Conservation (phyloP, 2,329 filamentous ascomycete species). For the Apiospora saccharicola region DNA sequence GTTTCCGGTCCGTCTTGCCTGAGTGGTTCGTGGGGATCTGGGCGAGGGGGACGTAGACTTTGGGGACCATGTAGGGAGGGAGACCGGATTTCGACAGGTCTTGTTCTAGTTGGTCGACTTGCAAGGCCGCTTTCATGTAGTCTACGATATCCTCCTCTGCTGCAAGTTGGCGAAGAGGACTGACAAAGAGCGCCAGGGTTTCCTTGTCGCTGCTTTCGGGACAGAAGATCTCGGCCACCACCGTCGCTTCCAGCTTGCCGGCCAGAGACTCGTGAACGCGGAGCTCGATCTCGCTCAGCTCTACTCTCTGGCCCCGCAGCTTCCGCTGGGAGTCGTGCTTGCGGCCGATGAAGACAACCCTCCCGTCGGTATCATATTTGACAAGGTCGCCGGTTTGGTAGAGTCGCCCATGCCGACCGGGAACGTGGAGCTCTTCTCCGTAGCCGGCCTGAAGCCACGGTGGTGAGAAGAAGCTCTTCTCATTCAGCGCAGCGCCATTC, state of each 20-base stretch:
- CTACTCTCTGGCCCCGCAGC: slow-evolving; percentile 26
- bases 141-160: background rate
- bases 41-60: background rate
- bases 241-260: background rate
- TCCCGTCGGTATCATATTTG: slow-evolving; percentile 43
- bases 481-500: background rate
- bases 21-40: slow-evolving; percentile 8
- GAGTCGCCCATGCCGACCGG: slow-evolving; percentile 33
- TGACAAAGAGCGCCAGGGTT: background rate
- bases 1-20: slow-evolving; percentile 26
- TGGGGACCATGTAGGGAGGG: slow-evolving; percentile 38
- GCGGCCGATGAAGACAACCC: slow-evolving; percentile 35
- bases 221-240: slow-evolving; percentile 14
- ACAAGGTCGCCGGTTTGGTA: slow-evolving; percentile 52
- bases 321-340: slow-evolving; percentile 28
- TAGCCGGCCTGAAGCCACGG: background rate
- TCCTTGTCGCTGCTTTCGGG: background rate
- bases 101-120: slow-evolving; percentile 5
- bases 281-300: slow-evolving; percentile 26
- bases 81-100: slow-evolving; percentile 28
- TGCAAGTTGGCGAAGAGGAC: background rate
- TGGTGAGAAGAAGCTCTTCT: background rate
- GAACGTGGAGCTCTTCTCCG: slow-evolving; percentile 33
- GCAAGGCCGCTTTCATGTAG: background rate
- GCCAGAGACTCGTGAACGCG: background rate